Conservation (phyloP, 2,329 filamentous ascomycete species). For the Aquanectria penicillioides region DNA sequence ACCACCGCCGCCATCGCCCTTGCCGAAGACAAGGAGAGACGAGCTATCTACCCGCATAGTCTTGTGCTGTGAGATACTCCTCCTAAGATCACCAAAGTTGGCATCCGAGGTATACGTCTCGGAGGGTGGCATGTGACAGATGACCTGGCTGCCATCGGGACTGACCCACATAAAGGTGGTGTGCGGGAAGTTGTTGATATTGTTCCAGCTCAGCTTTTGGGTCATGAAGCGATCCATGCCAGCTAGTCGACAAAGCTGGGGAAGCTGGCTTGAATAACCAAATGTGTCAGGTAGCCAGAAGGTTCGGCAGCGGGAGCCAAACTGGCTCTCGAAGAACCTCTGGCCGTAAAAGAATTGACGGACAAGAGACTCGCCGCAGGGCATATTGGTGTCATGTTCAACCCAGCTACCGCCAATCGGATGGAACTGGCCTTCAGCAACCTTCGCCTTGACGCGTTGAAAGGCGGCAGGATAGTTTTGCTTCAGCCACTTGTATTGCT, state of each 20-base stretch:
- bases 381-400: slow-evolving; percentile 98
- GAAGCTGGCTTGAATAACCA: slow-evolving; percentile 94
- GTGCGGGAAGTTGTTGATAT: slow-evolving; percentile 98
- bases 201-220: slow-evolving; percentile 99
- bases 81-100: slow-evolving; percentile 91
- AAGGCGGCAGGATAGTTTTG: slow-evolving; percentile 87
- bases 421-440: slow-evolving; percentile 90
- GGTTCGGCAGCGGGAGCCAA: slow-evolving; percentile 86
- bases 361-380: slow-evolving; percentile 91
- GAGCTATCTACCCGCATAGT: slow-evolving; percentile 93
- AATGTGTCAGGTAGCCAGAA: slow-evolving; percentile 99
- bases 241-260: slow-evolving; percentile 91
- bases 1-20: slow-evolving; percentile 94
- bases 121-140: slow-evolving; percentile 96
- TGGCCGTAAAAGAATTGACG: slow-evolving; percentile 97
- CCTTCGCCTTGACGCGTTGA: slow-evolving; percentile 89
- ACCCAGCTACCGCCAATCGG: slow-evolving; percentile 98
- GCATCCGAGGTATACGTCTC: slow-evolving; percentile 97
- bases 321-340: slow-evolving; percentile 91
- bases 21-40: slow-evolving; percentile 92
- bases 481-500: slow-evolving; percentile 98
- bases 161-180: slow-evolving; percentile 99
- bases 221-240: slow-evolving; percentile 98
- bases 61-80: slow-evolving; percentile 92
- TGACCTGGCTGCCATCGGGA: slow-evolving; percentile 93